Evolutionary conservation across 345 rosid species (phyloP), one percentile per base, ranked within the genome.

Genomic region (Eutrema heterophyllum): DNA sequence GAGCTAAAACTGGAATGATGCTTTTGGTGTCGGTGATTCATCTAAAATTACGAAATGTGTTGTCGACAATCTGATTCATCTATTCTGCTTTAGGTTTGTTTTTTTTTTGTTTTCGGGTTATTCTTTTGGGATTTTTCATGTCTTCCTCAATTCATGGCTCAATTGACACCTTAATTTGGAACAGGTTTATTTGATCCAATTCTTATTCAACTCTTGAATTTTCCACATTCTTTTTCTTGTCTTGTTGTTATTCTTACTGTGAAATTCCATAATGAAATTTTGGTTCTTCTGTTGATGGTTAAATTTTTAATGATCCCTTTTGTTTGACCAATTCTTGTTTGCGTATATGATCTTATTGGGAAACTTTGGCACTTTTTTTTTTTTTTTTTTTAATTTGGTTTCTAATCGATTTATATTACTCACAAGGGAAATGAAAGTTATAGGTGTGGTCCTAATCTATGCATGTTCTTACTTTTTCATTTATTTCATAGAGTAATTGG

Each of bases 361-460:
- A 65, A 65, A 70, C 18, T 63, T 30, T 49, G 59, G 11, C 70
- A 16, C 61, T 39, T 18, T 52, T 35, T 46, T 35, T 44, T 5
- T 4, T 9, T 14, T n/a, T n/a, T n/a, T n/a, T n/a, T n/a, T n/a
- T n/a, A n/a, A 54, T 36, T 62, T 64, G 65, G 30, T 61, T 36
- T 52, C 33, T 76, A 54, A 54, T 62, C 58, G 61, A 55, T 57
- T 45, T 62, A 4, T 48, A 32, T 27, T 11, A 44, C 57, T 45
- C n/a, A 27, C 18, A 2, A 45, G 38, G 61, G 67, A 56, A 63
- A 18, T 70, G 15, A 57, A 60, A 27, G 30, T 39, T 56, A 61
- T 45, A 56, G 64, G 56, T 71, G 76, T 71, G 76, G 51, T 53
- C 80, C 71, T 41, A 9, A 14, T 51, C 35, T 68, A 30, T 80